These are phyloP conservation scores for Porphyrellus sp. DNA, from an alignment of 1,284 basidiomycete genomes.

Conservation along the genomic window DNA sequence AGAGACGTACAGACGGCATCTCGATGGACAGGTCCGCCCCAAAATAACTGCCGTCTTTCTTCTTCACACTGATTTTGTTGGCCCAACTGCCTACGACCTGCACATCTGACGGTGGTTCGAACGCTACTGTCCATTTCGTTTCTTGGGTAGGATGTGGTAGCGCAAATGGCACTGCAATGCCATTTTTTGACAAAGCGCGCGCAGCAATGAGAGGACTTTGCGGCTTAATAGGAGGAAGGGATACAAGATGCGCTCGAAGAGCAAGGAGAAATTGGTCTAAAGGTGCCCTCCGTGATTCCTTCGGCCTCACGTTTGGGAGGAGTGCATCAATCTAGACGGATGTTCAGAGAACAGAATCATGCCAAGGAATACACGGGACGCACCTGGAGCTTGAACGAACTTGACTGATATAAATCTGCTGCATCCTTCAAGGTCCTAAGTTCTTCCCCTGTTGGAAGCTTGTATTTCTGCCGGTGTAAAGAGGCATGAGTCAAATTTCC, in stretches of 20 bases:
- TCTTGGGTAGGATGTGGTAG: conserved; percentile 65
- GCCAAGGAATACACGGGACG: conserved; percentile 11
- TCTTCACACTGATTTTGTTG: conserved; percentile 62
- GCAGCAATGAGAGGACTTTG: conserved; percentile 65
- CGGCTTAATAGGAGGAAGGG: conserved; percentile 55
- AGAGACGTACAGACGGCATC: conserved; percentile 76
- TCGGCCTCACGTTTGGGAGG: conserved; percentile 72
- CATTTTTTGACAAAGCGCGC: conserved; percentile 49
- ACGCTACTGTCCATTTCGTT: conserved; percentile 74
- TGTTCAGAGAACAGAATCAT: background rate
- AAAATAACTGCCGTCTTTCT: conserved; percentile 61
- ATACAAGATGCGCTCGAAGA: conserved; percentile 58
- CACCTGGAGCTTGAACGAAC: conserved; percentile 83
- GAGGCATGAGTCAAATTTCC: background rate
- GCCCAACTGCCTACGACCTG: conserved; percentile 76
- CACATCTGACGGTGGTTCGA: conserved; percentile 64
- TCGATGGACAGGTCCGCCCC: conserved; percentile 81
- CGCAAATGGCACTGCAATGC: conserved; percentile 61
- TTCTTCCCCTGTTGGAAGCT: conserved; percentile 68
- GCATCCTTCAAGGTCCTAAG: conserved; percentile 75
- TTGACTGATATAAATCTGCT: conserved; percentile 77
- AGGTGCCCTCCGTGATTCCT: conserved; percentile 49
- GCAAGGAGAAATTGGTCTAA: conserved; percentile 64
- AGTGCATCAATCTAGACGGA: conserved; percentile 71
- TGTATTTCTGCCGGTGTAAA: conserved; percentile 38